Evolutionary conservation across 2,329 filamentous ascomycete genomes (phyloP).

Genomic region (Fusarium setosum): DNA sequence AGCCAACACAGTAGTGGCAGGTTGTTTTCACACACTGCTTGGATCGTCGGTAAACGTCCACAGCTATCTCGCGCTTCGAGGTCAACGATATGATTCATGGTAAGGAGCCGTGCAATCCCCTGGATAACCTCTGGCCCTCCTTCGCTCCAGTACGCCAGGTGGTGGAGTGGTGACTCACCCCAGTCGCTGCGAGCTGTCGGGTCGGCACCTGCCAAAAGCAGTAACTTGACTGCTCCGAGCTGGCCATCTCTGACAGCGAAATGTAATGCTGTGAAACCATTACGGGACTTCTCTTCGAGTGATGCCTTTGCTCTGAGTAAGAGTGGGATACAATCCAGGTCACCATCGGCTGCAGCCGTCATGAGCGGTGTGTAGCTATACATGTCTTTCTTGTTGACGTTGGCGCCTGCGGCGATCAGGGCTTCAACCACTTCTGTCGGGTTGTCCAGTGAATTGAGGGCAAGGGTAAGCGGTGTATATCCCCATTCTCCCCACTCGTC

Average conservation of each 20-base stretch:
- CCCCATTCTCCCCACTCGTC: not conserved
- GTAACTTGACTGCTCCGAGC: not conserved
- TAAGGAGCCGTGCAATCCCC: not conserved
- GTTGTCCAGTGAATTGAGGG: fast-evolving
- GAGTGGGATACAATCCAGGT: not conserved
- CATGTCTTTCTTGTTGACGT: not conserved
- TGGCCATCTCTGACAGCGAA: fast-evolving
- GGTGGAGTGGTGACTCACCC: not conserved
- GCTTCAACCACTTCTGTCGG: not conserved
- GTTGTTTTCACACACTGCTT: fast-evolving
- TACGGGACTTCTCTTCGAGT: not conserved
- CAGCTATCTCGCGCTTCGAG: not conserved
- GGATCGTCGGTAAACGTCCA: not conserved
- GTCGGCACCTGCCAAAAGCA: conserved; percentile 7
- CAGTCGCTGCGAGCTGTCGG: not conserved
- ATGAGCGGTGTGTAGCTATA: not conserved
- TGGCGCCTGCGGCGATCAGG: conserved; percentile 3
- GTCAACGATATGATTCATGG: not conserved
- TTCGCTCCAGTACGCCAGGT: not conserved
- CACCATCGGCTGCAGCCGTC: fast-evolving
- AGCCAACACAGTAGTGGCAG: not conserved
- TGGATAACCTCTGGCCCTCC: not conserved
- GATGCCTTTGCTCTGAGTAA: not conserved
- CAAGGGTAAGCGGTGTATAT: not conserved
- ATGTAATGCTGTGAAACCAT: conserved; percentile 6